These are phyloP conservation scores for Detonula confervacea DNA, from an alignment of 352 stramenopile genomes.

Conservation along the genomic window DNA sequence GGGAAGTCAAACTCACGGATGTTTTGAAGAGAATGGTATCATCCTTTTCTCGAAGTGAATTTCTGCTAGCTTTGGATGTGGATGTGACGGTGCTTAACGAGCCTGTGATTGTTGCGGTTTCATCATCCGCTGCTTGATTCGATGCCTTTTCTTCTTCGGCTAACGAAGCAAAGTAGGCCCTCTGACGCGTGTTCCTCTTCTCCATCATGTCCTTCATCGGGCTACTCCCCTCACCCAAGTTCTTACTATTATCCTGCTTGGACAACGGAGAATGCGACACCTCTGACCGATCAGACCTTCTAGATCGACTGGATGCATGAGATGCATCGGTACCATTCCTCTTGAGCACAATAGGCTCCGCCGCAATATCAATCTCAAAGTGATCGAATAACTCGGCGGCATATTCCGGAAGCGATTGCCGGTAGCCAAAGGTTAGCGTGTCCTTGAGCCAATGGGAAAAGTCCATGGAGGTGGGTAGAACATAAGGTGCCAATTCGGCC, in stretches of 20 bases:
- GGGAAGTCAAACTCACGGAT: conserved; percentile 47
- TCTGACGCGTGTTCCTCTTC: conserved; percentile 32
- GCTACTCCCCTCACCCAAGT: background rate
- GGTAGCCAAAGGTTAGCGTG: conserved; percentile 47
- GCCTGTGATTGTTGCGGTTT: conserved; percentile 39
- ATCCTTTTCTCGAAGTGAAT: conserved; percentile 30
- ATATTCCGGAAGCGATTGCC: conserved; percentile 45
- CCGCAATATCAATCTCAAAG: conserved; percentile 53
- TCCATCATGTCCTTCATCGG: conserved; percentile 29
- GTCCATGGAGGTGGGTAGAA: conserved; percentile 44
- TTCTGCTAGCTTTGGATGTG: conserved; percentile 8
- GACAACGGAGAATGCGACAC: conserved; percentile 25
- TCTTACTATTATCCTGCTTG: background rate
- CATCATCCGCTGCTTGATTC: conserved; percentile 39
- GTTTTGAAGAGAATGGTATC: conserved; percentile 47
- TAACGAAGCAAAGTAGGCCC: conserved; percentile 55
- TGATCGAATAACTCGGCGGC: conserved; percentile 51
- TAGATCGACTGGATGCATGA: no score
- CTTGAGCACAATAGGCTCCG: conserved; percentile 23
- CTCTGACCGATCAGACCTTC: background rate
- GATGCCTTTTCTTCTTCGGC: conserved; percentile 28
- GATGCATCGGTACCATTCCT: conserved; percentile 26
- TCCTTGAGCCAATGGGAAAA: conserved; percentile 51
- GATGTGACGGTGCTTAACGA: conserved; percentile 32
- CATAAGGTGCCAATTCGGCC: conserved; percentile 45